Conservation (phyloP, 306 rosid species). For the Morella rubra region DNA sequence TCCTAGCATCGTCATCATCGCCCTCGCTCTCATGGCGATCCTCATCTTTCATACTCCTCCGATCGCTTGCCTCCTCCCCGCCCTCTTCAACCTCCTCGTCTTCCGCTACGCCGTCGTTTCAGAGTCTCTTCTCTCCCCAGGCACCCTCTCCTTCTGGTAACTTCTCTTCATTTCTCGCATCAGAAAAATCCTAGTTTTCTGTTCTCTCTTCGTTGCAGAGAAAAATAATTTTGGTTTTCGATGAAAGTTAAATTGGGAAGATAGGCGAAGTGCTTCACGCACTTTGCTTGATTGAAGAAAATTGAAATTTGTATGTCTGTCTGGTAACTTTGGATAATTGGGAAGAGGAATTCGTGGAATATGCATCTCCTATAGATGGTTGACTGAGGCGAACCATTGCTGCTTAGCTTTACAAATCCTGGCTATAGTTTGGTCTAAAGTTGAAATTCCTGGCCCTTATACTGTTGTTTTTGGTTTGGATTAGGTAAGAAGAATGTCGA, state of each 20-base stretch:
- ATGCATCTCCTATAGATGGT: too few relatives aligned
- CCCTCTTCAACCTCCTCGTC: constrained; percentile 14
- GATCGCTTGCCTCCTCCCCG: constrained; percentile 16
- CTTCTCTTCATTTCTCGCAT: too few relatives aligned
- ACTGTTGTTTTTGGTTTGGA: not conserved
- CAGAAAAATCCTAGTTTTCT: not conserved
- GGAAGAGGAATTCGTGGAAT: not conserved
- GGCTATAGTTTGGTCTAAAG: not conserved
- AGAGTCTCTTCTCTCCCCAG: constrained; percentile 8
- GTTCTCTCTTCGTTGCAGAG: not conserved
- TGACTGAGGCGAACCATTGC: not conserved
- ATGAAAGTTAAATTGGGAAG: not conserved
- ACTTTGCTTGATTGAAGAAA: not conserved
- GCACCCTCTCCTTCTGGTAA: constrained; percentile 11
- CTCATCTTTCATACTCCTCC: constrained; percentile 16
- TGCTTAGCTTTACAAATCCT: not conserved
- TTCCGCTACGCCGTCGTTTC: constrained; percentile 18
- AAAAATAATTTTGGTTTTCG: not conserved
- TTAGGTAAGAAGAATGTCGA: constrained; percentile 36
- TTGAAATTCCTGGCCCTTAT: not conserved
- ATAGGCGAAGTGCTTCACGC: too few relatives aligned
- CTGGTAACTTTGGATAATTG: not conserved
- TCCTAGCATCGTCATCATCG: not conserved
- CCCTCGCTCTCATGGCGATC: constrained; percentile 4
- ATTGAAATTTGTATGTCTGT: not conserved